Base-by-base conservation (phyloP, 805 yeast genomes). In the Torulaspora gathmanii region DNA sequence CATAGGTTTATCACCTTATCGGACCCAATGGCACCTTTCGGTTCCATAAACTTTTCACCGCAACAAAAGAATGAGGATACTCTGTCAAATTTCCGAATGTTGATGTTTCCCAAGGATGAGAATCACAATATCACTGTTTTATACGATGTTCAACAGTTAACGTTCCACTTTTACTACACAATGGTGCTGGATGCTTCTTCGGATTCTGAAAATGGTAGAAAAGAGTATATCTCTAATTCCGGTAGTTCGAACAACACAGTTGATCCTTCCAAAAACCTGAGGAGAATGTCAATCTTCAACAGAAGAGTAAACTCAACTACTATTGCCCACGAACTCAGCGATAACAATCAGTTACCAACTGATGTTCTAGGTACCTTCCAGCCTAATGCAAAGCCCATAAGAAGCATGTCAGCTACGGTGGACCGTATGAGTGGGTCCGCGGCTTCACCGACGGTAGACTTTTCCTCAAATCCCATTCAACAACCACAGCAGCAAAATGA, bases 1-100 rank as follows among this genome's bases (percentile, higher is more conserved):
- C 56, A 56, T 33, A 64, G 69, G 42, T 83, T 86, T 53, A 70
- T 87, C 42, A 80, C 95, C 0, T 60, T 88, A 47, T 72, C 80
- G 1, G 95, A 86, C 58, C 91, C 95, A 0, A 67, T 83, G 49
- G 77, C 79, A 2, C 93, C 86, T 3, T 72, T 86, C 45, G 88
- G 95, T 2, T 68, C 79, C 4, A 75, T 88, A 4, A 79, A 80
- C 1, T 80, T 91, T 0, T 79, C 88, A 0, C 79, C 89, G 42
- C 72, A 57, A 65, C 75, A 9, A 61, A 67, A 49, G 75, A 73
- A 52, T 59, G 78, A 58, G 66, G 73, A 75, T 69, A 43, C 44
- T 25, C 30, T 47, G 29, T 44, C 23, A 17, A 37, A 55, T 44
- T 35, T 53, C 5, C 46, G 51, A 25, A 46, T 64, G 48, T 26